Conservation (phyloP, 1,284 basidiomycete species). For the Peniophora sp. region DNA sequence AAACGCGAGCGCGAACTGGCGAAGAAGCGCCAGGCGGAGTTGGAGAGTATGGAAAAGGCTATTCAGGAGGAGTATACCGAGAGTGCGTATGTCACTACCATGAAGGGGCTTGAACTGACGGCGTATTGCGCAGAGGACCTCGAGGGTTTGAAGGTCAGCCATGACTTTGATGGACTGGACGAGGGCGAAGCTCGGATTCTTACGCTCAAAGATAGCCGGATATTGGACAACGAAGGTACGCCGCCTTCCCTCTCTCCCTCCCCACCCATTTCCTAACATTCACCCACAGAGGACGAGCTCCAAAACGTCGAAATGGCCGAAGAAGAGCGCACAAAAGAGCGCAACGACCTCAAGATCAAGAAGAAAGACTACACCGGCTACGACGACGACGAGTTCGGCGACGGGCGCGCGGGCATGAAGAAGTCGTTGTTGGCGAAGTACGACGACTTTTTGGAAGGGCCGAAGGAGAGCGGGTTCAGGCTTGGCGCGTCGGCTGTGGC, state of each 20-base stretch:
- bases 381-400: slow-evolving; percentile 89
- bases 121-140: slow-evolving; percentile 60
- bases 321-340: slow-evolving; percentile 71
- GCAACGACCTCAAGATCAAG: slow-evolving; percentile 83
- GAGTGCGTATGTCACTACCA: slow-evolving; percentile 40
- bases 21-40: slow-evolving; percentile 67
- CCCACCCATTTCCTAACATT: not conserved
- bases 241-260: not conserved
- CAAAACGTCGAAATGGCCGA: slow-evolving; percentile 93
- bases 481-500: slow-evolving; percentile 49
- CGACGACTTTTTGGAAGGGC: slow-evolving; percentile 78
- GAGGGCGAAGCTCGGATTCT: slow-evolving; percentile 94
- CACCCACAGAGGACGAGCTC: slow-evolving; percentile 82
- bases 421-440: slow-evolving; percentile 89
- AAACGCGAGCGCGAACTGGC: slow-evolving; percentile 83
- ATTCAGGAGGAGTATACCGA: slow-evolving; percentile 74
- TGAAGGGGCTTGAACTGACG: slow-evolving; percentile 6
- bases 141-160: slow-evolving; percentile 89
- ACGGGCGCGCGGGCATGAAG: slow-evolving; percentile 70
- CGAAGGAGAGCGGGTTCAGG: slow-evolving; percentile 68
- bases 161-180: slow-evolving; percentile 86
- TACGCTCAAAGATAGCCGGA: slow-evolving; percentile 90
- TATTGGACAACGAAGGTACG: slow-evolving; percentile 88
- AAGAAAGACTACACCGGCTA: slow-evolving; percentile 89
- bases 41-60: slow-evolving; percentile 74